Evolutionary conservation across 1,284 basidiomycete species (phyloP).

Genomic region (Inonotus obliquus): DNA sequence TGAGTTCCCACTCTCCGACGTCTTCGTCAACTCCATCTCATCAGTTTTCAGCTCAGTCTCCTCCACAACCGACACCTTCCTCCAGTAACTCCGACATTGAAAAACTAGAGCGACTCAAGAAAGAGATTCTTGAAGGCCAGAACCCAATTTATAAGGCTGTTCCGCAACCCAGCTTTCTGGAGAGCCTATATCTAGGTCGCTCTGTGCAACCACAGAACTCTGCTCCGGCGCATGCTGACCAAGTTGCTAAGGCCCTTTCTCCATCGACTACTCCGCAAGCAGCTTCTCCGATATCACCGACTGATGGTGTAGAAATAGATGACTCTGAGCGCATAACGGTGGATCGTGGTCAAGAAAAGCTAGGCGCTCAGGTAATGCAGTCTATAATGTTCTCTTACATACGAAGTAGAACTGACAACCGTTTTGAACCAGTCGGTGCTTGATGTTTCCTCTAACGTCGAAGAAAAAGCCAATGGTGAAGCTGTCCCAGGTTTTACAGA

Average conservation of each 20-base stretch:
- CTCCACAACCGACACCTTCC: not conserved
- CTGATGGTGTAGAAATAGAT: slow-evolving; percentile 17
- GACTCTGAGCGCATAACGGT: slow-evolving; percentile 10
- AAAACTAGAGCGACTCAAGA: slow-evolving; percentile 65
- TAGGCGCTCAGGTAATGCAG: not conserved
- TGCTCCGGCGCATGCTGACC: slow-evolving; percentile 41
- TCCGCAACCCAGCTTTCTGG: slow-evolving; percentile 59
- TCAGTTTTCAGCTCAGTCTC: slow-evolving; percentile 3
- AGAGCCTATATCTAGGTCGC: slow-evolving; percentile 55
- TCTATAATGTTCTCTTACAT: not conserved
- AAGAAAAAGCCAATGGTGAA: not conserved
- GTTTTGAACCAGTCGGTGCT: not conserved
- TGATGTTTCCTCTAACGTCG: not conserved
- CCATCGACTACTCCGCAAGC: slow-evolving; percentile 11
- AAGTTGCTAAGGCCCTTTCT: slow-evolving; percentile 25
- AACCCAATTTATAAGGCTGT: slow-evolving; percentile 62
- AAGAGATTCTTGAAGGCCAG: slow-evolving; percentile 62
- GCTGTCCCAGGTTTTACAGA: not conserved
- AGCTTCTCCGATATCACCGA: slow-evolving; percentile 12
- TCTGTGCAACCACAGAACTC: slow-evolving; percentile 20
- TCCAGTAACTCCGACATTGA: slow-evolving; percentile 46
- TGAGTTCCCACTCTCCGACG: slow-evolving; percentile 8
- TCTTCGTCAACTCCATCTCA: slow-evolving; percentile 3
- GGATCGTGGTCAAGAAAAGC: not conserved
- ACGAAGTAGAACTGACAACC: not conserved